These are phyloP conservation scores for Solanum arcanum DNA, from an alignment of 257 asterid genomes.

Conservation along the genomic window DNA sequence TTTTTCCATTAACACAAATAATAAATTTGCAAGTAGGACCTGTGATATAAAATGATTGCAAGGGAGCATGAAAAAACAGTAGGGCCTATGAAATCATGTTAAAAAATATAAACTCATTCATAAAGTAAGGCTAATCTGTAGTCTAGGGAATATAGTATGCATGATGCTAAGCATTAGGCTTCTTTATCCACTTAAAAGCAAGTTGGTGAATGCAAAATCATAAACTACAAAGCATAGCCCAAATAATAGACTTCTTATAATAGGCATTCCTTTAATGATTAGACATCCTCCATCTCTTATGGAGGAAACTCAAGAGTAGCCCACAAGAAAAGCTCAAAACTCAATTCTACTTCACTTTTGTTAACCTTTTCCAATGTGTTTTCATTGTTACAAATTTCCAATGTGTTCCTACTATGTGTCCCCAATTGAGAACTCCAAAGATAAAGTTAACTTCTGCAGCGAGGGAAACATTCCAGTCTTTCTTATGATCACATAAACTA, in stretches of 20 bases:
- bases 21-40: background rate
- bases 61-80: background rate
- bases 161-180: background rate
- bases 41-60: conserved; percentile 2
- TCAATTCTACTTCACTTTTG: background rate
- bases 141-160: background rate
- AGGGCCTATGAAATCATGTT: background rate
- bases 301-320: background rate
- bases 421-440: background rate
- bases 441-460: background rate
- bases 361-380: background rate
- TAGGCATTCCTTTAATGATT: background rate
- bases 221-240: background rate
- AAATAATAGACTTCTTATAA: background rate
- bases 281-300: background rate
- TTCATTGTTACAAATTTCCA: background rate
- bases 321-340: background rate
- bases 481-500: background rate
- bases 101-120: background rate
- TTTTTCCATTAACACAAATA: background rate
- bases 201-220: conserved; percentile 2
- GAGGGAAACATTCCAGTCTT: background rate
- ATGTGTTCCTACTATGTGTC: background rate
- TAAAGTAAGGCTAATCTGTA: background rate
- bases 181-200: background rate